Evolutionary conservation across 2,329 filamentous ascomycete genomes (phyloP).

Genomic region (Dothiorella sarmentorum): DNA sequence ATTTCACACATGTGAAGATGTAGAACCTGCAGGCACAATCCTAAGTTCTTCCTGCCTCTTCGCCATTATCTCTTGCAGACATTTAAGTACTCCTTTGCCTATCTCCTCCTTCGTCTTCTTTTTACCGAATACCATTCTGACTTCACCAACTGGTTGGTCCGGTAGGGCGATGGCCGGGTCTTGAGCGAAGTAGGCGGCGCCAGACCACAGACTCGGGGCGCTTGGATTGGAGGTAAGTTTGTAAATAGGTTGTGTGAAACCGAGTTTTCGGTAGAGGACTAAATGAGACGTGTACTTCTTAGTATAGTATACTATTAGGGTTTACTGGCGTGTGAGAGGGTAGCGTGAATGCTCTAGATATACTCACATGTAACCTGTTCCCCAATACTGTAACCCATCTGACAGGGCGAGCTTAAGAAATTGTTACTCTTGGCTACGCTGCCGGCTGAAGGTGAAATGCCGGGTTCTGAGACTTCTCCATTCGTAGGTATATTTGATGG

Average conservation of each 20-base stretch:
- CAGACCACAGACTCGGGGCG: slow-evolving; percentile 31
- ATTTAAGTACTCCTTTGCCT: slow-evolving; percentile 38
- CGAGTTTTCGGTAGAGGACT: slow-evolving; percentile 5
- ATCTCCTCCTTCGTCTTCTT: slow-evolving; percentile 49
- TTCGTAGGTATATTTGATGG: too few species aligned
- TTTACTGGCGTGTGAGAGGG: too few species aligned
- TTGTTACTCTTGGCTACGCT: too few species aligned
- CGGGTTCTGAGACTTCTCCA: too few species aligned
- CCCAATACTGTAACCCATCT: too few species aligned
- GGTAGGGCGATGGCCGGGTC: slow-evolving; percentile 20
- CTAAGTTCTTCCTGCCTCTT: slow-evolving; percentile 22
- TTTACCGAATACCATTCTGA: slow-evolving; percentile 44
- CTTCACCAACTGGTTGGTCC: slow-evolving; percentile 43
- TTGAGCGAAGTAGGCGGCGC: slow-evolving; percentile 33
- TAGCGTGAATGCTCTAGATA: too few species aligned
- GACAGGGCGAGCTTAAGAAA: too few species aligned
- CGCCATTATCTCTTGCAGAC: slow-evolving; percentile 36
- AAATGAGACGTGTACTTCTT: too few species aligned
- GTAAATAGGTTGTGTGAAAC: neutral
- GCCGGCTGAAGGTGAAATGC: too few species aligned
- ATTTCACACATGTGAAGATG: too few species aligned
- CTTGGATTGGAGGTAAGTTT: neutral
- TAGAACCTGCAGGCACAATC: slow-evolving; percentile 14
- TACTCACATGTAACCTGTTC: too few species aligned
- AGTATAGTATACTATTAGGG: too few species aligned